A percentile compares a stretch with the other conserved stretches of the same genome.
Conservation (phyloP, 2,329 filamentous ascomycete species). For the Thielaviopsis punctulata region DNA sequence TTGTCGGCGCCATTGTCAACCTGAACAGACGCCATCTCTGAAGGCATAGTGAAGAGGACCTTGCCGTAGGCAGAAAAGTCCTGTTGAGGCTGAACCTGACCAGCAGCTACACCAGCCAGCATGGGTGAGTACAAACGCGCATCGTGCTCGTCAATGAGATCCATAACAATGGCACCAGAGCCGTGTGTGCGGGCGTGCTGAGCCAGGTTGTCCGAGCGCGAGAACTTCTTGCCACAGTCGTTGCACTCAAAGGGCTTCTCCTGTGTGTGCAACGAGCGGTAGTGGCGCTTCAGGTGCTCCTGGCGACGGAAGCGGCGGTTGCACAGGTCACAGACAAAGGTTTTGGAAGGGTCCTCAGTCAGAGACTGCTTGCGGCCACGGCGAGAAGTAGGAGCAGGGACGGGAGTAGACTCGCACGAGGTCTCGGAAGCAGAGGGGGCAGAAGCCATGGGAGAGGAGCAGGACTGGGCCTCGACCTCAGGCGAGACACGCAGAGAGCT, state of each 20-base stretch:
- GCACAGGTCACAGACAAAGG: constrained; percentile 91
- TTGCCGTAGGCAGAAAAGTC: constrained; percentile 54
- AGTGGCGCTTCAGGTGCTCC: constrained; percentile 96
- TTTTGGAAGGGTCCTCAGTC: constrained; percentile 96
- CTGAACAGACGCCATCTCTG: constrained; percentile 49
- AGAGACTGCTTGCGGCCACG: constrained; percentile 96
- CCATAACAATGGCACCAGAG: constrained; percentile 78
- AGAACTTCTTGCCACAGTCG: constrained; percentile 99
- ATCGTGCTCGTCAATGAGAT: constrained; percentile 59
- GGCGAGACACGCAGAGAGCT: background rate
- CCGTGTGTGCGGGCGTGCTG: constrained; percentile 93
- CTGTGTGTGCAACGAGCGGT: constrained; percentile 92
- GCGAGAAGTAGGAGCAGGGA: constrained; percentile 54
- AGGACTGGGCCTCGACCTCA: background rate
- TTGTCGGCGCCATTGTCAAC: constrained; percentile 34
- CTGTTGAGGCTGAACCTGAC: constrained; percentile 19
- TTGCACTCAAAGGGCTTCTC: constrained; percentile 97
- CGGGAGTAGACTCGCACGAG: constrained; percentile 23
- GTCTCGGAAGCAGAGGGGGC: constrained; percentile 23
- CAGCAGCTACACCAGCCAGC: constrained; percentile 24
- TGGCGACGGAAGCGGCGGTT: constrained; percentile 94
- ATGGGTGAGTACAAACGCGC: constrained; percentile 24
- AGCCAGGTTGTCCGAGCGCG: constrained; percentile 87
- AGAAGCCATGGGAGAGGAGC: constrained; percentile 17
- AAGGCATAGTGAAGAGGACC: constrained; percentile 66